These are phyloP conservation scores for Lumnitzera littorea DNA, from an alignment of 345 rosid species.

Conservation along the genomic window DNA sequence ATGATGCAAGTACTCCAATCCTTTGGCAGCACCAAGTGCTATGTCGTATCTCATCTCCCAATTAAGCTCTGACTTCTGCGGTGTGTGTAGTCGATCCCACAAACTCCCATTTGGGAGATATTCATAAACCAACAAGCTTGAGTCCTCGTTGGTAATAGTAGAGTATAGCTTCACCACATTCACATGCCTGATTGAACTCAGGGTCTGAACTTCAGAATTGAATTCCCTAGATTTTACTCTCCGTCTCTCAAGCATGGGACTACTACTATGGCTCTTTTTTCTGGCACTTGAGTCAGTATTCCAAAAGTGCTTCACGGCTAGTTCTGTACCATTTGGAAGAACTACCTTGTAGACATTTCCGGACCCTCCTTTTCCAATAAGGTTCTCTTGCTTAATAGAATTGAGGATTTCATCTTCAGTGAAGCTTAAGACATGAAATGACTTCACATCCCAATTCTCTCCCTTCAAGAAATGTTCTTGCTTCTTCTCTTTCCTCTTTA, in stretches of 20 bases:
- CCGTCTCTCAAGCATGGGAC: conserved; percentile 54
- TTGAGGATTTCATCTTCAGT: conserved; percentile 77
- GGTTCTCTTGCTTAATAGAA: conserved; percentile 76
- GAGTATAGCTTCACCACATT: conserved; percentile 91
- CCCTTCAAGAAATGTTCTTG: conserved; percentile 43
- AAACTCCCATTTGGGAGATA: conserved; percentile 86
- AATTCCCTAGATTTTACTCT: conserved; percentile 49
- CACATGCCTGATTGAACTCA: conserved; percentile 87
- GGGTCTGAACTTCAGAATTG: conserved; percentile 71
- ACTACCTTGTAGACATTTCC: conserved; percentile 73
- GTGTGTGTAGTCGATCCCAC: conserved; percentile 74
- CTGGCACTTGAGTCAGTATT: conserved; percentile 22
- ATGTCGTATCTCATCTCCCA: conserved; percentile 85
- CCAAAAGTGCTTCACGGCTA: conserved; percentile 84
- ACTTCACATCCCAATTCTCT: conserved; percentile 76
- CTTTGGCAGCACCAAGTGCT: conserved; percentile 78
- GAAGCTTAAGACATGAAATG: conserved; percentile 63
- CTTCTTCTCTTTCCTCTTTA: conserved; percentile 47
- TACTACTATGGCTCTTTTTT: conserved; percentile 36
- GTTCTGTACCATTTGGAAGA: conserved; percentile 61
- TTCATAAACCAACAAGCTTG: conserved; percentile 86
- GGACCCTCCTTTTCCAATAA: conserved; percentile 86
- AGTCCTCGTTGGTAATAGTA: conserved; percentile 88
- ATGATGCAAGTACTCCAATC: conserved; percentile 84
- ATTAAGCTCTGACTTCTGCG: conserved; percentile 56